Conservation (phyloP, 345 rosid genomes). For the Litchi chinensis region DNA sequence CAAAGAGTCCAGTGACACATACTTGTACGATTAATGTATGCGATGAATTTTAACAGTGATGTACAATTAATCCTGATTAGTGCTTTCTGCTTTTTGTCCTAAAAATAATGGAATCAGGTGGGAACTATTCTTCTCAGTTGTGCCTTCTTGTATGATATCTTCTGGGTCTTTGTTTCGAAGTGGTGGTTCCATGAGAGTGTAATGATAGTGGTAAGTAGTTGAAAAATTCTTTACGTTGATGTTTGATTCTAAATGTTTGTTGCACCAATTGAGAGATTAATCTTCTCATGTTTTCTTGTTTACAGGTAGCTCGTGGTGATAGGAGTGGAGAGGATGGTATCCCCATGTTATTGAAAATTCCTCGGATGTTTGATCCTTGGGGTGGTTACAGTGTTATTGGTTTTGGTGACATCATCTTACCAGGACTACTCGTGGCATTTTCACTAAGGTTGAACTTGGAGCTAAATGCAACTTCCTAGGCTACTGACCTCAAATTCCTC, state of each 20-base stretch:
- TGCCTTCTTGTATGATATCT: conserved; percentile 94
- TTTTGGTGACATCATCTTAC: conserved; percentile 95
- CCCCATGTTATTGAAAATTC: conserved; percentile 94
- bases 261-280: not conserved
- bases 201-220: conserved; percentile 90
- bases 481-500: not conserved
- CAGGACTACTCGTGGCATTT: conserved; percentile 90
- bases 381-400: conserved; percentile 98
- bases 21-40: not conserved
- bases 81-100: conserved; percentile 11
- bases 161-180: conserved; percentile 98
- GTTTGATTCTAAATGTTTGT: not conserved
- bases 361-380: conserved; percentile 99
- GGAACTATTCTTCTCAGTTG: conserved; percentile 95
- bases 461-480: not conserved
- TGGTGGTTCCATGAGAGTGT: conserved; percentile 97
- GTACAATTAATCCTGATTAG: not conserved
- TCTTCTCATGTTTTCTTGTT: conserved; percentile 7
- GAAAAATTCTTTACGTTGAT: not conserved
- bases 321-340: conserved; percentile 93
- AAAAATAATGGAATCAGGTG: conserved; percentile 55
- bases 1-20: not conserved
- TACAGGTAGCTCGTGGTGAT: conserved; percentile 98
- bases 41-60: not conserved
- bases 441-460: conserved; percentile 63